phyloP scores from a whole-genome alignment of 768 basidiomycete species.

The Paxillus rubicundulus region DNA sequence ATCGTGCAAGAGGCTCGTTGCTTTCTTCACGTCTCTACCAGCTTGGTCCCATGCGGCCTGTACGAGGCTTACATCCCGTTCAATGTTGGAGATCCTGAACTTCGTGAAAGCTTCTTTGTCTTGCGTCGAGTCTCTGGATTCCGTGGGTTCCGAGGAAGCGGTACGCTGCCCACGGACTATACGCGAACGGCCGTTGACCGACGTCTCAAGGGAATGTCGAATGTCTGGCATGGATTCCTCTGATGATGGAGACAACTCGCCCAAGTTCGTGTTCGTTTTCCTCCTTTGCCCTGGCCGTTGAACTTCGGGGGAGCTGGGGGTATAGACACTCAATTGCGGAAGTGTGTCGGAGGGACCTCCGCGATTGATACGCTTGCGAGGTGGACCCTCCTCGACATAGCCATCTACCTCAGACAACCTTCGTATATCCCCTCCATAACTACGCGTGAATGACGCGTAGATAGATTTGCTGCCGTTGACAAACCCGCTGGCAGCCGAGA shows the following conservation, averaged over 20 bases:
- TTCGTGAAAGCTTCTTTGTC: conserved; percentile 41
- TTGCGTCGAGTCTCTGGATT: conserved; percentile 14
- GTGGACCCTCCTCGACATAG: conserved; percentile 54
- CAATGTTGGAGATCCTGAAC: conserved; percentile 64
- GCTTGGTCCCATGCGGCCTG: conserved; percentile 69
- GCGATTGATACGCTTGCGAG: conserved; percentile 67
- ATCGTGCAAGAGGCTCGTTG: conserved; percentile 58
- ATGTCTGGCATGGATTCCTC: conserved; percentile 65
- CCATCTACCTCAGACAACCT: conserved; percentile 39
- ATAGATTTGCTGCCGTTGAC: conserved; percentile 38
- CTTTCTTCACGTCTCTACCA: conserved; percentile 57
- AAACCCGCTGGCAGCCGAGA: conserved; percentile 61
- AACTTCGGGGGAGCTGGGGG: conserved; percentile 59
- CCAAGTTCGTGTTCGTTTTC: conserved; percentile 34
- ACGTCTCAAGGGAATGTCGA: conserved; percentile 38
- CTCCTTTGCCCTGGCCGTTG: conserved; percentile 51
- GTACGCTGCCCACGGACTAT: conserved; percentile 50
- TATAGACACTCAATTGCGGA: conserved; percentile 12
- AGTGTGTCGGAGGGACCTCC: conserved; percentile 42
- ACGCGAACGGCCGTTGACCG: conserved; percentile 44
- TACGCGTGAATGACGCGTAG: conserved; percentile 57
- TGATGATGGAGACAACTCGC: conserved; percentile 56
- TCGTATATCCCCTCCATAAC: conserved; percentile 34
- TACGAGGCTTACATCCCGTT: conserved; percentile 36
- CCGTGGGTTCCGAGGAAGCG: conserved; percentile 30